phyloP scores from a whole-genome alignment of 805 yeast genomes.

The Ascoidea tarda region DNA sequence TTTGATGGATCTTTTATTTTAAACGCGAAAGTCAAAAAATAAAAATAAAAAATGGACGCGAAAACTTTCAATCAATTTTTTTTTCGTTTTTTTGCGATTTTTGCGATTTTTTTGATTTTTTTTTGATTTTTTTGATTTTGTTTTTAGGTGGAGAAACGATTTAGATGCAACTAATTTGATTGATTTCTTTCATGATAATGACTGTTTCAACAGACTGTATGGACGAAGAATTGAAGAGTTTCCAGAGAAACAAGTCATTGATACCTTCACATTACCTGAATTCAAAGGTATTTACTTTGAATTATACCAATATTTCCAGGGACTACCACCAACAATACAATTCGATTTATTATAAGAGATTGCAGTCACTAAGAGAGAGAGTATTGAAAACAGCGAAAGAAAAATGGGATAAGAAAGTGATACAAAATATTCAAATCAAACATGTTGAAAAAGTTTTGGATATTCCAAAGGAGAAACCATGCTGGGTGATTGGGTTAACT shows the following conservation, averaged over 20 bases:
- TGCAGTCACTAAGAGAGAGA: slow-evolving; percentile 31
- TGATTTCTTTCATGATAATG: no score
- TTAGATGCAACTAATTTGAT: no score
- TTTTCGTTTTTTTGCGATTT: no score
- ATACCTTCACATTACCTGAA: slow-evolving; percentile 7
- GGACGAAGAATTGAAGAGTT: background rate
- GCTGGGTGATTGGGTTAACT: slow-evolving; percentile 82
- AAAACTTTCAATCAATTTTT: no score
- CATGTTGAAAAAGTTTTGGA: slow-evolving; percentile 43
- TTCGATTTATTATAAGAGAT: slow-evolving; percentile 37
- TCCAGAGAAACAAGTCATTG: background rate
- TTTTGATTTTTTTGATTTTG: no score
- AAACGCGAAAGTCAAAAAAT: no score
- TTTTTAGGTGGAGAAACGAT: no score
- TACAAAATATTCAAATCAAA: slow-evolving; percentile 22
- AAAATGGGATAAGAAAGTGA: slow-evolving; percentile 43
- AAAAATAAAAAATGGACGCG: no score
- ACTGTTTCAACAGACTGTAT: no score
- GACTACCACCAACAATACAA: slow-evolving; percentile 45
- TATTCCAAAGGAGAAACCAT: slow-evolving; percentile 40
- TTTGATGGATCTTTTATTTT: no score
- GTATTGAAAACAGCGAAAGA: slow-evolving; percentile 28
- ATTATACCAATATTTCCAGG: slow-evolving; percentile 17
- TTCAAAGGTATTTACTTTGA: slow-evolving; percentile 14
- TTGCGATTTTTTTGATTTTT: no score